phyloP scores from a whole-genome alignment of 441 rosid species.

The Mallotus repandus region DNA sequence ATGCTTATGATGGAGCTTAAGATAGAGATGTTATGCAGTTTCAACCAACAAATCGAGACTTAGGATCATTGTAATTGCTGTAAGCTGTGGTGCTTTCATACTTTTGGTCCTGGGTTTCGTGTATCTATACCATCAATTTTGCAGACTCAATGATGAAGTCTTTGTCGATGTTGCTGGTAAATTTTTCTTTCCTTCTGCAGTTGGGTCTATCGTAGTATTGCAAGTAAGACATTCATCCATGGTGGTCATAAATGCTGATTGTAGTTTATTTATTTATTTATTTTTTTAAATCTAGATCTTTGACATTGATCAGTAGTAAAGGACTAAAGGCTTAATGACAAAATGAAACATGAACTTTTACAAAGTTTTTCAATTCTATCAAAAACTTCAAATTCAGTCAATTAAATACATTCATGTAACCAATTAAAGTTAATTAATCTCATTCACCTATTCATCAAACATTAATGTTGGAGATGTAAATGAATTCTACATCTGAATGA shows the following conservation, averaged over 20 bases:
- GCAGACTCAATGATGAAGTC: constrained; percentile 41
- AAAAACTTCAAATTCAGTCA: too few species aligned
- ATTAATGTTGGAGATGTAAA: too few species aligned
- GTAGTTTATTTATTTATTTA: too few species aligned
- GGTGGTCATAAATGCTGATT: background rate
- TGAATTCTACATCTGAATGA: too few species aligned
- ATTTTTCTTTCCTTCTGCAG: constrained; percentile 6
- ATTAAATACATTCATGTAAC: too few species aligned
- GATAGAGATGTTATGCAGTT: constrained; percentile 38
- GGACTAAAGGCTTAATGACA: too few species aligned
- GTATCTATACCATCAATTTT: constrained; percentile 45
- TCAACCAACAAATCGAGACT: constrained; percentile 60
- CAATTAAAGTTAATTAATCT: too few species aligned
- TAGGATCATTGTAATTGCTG: constrained; percentile 45
- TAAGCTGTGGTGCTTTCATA: constrained; percentile 52
- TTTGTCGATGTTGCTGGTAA: constrained; percentile 85
- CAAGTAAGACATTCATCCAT: background rate
- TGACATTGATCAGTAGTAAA: background rate
- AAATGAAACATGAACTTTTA: too few species aligned
- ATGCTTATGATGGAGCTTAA: constrained; percentile 2
- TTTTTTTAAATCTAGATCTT: background rate
- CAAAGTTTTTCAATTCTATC: too few species aligned
- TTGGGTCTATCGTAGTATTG: too few species aligned
- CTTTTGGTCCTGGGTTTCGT: constrained; percentile 50
- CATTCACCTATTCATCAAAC: too few species aligned